Evolutionary conservation across 1,139 yeast genomes (phyloP), one percentile per base, ranked within the genome.

Genomic region (Debaryomyces nepalensis): DNA sequence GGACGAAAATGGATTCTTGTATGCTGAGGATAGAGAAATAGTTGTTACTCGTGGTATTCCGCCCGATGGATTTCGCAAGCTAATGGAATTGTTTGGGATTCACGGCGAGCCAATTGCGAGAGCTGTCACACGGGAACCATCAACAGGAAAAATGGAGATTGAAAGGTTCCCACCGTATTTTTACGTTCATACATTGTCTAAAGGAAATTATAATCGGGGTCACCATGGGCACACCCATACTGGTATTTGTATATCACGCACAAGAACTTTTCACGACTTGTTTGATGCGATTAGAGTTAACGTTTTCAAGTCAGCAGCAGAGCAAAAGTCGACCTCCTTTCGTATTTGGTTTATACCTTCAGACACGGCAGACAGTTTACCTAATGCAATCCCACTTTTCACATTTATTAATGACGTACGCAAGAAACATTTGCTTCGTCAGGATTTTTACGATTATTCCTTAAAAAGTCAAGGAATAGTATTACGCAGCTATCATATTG

Each of bases 61-160:
- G 0, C 70, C 72, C 2, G 57, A 60, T 2, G 68, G 73, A 1
- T 83, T 78, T 52, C 54, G 66, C 2, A 53, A 68, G 42, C 59
- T 84, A 11, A 57, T 58, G 1, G 66, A 69, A 20, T 79, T 85
- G 84, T 82, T 82, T 58, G 87, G 85, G 0, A 39, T 76, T 11
- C 51, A 61, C 2, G 73, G 74, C 0, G 55, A 55, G 5, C 79
- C 84, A 0, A 70, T 82, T 1, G 55, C 67, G 4, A 72, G 90
- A 23, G 64, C 65, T 22, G 55, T 80, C 4, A 57, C 80, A 5
- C 46, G 58, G 14, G 72, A 74, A 46, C 57, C 59, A 4, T 59
- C 61, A 10, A 63, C 68, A 6, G 77, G 75, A 0, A 50, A 59
- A 8, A 58, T 68, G 26, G 67, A 65, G 12, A 69, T 85, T 22